These are phyloP conservation scores for Trichosporon ovoides DNA, from an alignment of 1,284 basidiomycete genomes.

Conservation along the genomic window DNA sequence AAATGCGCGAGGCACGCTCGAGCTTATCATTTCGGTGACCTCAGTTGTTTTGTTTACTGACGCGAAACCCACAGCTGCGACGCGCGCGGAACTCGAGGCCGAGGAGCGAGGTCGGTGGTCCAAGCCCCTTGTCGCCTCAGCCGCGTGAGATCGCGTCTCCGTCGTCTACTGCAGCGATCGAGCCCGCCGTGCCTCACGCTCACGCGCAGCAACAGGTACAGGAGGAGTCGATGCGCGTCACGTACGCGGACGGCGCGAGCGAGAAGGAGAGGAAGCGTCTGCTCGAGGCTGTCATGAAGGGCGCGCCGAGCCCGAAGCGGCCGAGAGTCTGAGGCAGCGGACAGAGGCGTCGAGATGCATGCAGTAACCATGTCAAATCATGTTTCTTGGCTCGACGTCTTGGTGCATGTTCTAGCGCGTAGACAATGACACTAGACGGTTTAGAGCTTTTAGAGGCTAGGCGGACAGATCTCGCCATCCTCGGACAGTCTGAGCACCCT, in stretches of 20 bases:
- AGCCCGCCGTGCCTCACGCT: no score
- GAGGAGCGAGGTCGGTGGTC: neutral
- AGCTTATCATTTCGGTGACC: no score
- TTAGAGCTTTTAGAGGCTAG: no score
- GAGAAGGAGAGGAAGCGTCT: slow-evolving; percentile 34
- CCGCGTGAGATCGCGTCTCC: neutral
- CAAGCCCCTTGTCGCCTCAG: neutral
- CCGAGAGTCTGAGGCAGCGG: neutral
- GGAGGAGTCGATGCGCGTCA: slow-evolving; percentile 38
- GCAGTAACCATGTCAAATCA: no score
- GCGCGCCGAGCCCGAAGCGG: slow-evolving; percentile 13
- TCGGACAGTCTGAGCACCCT: no score
- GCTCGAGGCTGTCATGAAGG: slow-evolving; percentile 27
- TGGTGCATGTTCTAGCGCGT: no score
- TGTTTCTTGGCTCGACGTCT: no score
- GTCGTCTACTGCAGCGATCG: neutral
- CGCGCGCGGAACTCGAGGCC: slow-evolving; percentile 7
- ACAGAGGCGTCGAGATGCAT: neutral
- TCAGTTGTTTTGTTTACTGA: neutral
- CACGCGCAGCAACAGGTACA: no score
- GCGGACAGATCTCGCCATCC: no score
- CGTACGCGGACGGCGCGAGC: slow-evolving; percentile 31
- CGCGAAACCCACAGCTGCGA: slow-evolving; percentile 8
- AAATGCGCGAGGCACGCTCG: no score
- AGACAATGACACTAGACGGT: no score